Percentiles rank a stretch among this genome's conserved stretches.
These are phyloP conservation scores for Arxiozyma bovina DNA, from an alignment of 1,139 yeast genomes.

Conservation along the genomic window DNA sequence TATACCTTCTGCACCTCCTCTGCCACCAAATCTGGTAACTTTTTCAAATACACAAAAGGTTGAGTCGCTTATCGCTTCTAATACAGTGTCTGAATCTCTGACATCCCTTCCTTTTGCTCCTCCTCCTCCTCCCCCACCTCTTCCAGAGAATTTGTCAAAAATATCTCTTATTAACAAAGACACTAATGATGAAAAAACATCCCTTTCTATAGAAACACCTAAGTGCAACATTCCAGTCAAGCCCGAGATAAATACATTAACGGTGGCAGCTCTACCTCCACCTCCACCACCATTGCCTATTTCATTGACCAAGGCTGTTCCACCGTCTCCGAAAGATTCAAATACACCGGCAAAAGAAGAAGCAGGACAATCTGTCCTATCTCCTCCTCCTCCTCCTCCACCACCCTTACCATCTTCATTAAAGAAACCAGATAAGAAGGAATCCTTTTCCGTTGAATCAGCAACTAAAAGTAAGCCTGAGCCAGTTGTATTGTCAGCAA, in stretches of 20 bases:
- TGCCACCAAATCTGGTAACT: background rate
- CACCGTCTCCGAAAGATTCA: background rate
- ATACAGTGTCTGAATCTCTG: constrained; percentile 4
- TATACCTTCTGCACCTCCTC: background rate
- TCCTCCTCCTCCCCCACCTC: constrained; percentile 17
- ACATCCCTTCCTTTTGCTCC: constrained; percentile 18
- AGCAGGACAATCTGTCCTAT: background rate
- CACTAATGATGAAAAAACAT: background rate
- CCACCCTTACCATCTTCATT: constrained; percentile 34
- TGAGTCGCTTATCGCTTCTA: background rate
- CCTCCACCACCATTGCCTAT: background rate
- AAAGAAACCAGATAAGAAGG: constrained; percentile 23
- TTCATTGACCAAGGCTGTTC: background rate
- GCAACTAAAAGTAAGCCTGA: constrained; percentile 10
- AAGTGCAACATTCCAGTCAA: too few species aligned
- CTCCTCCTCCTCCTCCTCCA: constrained; percentile 29
- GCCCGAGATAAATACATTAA: background rate
- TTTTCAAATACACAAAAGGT: background rate
- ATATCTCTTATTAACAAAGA: background rate
- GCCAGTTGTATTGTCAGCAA: constrained; percentile 21
- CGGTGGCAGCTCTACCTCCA: background rate
- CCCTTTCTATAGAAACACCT: constrained; percentile 1
- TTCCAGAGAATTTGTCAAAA: constrained; percentile 1
- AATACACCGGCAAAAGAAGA: background rate
- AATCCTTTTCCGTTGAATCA: constrained; percentile 3